Evolutionary conservation across 2,329 filamentous ascomycete species (phyloP), one percentile per base, ranked within the genome.

Genomic region (Cladophialophora chaetospira): DNA sequence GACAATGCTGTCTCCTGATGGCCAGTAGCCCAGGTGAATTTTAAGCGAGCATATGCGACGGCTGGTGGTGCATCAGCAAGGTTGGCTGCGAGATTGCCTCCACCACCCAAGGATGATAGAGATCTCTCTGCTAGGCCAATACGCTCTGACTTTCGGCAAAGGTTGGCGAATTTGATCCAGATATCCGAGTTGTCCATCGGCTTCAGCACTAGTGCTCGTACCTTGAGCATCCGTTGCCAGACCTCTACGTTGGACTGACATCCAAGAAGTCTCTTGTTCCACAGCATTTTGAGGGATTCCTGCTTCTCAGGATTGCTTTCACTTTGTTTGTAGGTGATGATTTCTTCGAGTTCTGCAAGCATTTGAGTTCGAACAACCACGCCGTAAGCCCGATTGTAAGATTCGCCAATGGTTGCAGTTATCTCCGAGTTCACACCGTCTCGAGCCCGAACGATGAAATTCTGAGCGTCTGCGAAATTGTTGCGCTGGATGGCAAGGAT

Each of bases 121-220:
- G 92, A 95, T 75, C 96, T 95, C 75, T 99, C 94, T 0, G 94
- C 94, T 46, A 99, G 82, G 8, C 94, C 93, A 81, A 93, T 92
- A 26, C 94, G 88, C 56, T 91, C 89, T 42, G 93, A 96, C 73
- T 99, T 99, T 67, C 95, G 89, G 73, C 95, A 99, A 4, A 99
- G 84, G 67, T 97, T 99, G 67, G 94, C 90, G 71, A 97, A 99
- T 71, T 99, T 99, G 78, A 99, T 97, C 86, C 92, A 97, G 91
- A 99, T 99, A 68, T 96, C 89, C 79, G 96, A 91, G 68, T 97
- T 97, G 71, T 99, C 92, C 29, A 85, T 85, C 0, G 95, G 93
- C 0, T 87, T 87, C 60, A 97, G 93, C 57, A 99, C 94, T 49
- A 99, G 80, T 17, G 91, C 89, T 58, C 94, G 86, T 28, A 99